Base-by-base conservation (phyloP, 768 basidiomycete genomes). In the Tricholoma matsutake region DNA sequence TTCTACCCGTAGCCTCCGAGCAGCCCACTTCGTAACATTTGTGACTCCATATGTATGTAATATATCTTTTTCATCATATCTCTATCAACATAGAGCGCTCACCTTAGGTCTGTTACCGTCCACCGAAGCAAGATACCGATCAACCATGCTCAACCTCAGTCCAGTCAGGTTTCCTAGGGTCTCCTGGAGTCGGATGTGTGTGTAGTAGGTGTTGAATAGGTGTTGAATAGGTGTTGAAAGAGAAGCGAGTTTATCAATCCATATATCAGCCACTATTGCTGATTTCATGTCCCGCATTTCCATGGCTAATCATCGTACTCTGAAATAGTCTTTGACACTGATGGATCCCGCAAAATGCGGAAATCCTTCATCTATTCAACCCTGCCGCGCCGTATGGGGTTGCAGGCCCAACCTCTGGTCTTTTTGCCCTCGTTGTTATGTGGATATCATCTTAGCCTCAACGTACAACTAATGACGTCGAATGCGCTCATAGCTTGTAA, bases 1-100 rank as follows among this genome's bases (percentile, higher is more conserved):
- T 53, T 41, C 57, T 31, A n/a, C 35, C 60, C 49, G 56, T 47
- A 39, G 58, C 28, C 53, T 57, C 61, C 54, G 57, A 58, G 60
- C 49, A 59, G 41, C n/a, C n/a, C 9, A 35, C 16, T 61, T 65
- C 64, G 64, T 67, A 60, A 67, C 51, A 45, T 22, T 55, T 60
- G 65, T 68, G 64, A 66, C 67, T 51, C 37, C 54, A 14, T 37
- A 9, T 58, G 18, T 51, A 60, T 58, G 56, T 64, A 57, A 57
- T 59, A 55, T 56, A 31, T 43, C 55, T 53, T 61, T 60, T 58
- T 28, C 47, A 9, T 45, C 43, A 45, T 22, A 45, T 37, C 37
- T 11, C 37, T 8, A 1, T 14, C 8, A 32, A 32, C 31, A 32
- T 8, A 4, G 4, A 32, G 31, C 31, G 31, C 31, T 32, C 31